Evolutionary conservation across 163 green algal species (phyloP), one percentile per base, ranked within the genome.

Genomic region (Chlamydomonas reinhardtii): DNA sequence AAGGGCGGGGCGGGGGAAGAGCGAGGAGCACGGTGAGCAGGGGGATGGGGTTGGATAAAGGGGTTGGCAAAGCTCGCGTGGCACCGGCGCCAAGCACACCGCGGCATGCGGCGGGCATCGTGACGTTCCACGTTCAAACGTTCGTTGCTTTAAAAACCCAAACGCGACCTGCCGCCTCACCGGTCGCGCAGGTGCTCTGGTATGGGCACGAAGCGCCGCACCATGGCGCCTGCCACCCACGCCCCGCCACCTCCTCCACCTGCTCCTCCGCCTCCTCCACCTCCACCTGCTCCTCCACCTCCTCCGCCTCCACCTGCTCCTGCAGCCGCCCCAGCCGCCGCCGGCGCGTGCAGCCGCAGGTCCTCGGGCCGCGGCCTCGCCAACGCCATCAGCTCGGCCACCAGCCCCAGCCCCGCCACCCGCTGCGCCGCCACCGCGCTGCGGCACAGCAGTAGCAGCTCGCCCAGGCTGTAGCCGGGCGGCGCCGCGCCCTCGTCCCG

Each of bases 371-470:
- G 56, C 56, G 88, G 83, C 56, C 85, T 34, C 4, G 89, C 74
- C 15, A 2, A 16, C 12, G n/a, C 32, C 43, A 85, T 64, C 69
- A 92, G 32, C 37, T 74, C 85, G 0, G 65, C 69, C 34, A 92
- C 72, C 52, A 85, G 74, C 61, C 48, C 29, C 70, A 92, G 79
- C 20, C 79, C 85, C 29, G 81, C 81, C 52, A 71, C 52, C 2
- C 89, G 80, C 43, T 92, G 89, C 15, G 74, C 29, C 20, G 82
- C 72, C 35, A 90, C 66, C 20, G 82, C 73, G 32, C 37, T 83
- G 68, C 87, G 73, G 16, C 84, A 83, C 69, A 93, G 88, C 76
- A 91, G 61, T 66, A 92, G 71, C 77, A 91, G 85, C 88, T 93
- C 90, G 11, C 79, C 86, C 25, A 89, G 34, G 3, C 73, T 91